phyloP scores from a whole-genome alignment of 441 rosid species.

The Macaranga tanarius region DNA sequence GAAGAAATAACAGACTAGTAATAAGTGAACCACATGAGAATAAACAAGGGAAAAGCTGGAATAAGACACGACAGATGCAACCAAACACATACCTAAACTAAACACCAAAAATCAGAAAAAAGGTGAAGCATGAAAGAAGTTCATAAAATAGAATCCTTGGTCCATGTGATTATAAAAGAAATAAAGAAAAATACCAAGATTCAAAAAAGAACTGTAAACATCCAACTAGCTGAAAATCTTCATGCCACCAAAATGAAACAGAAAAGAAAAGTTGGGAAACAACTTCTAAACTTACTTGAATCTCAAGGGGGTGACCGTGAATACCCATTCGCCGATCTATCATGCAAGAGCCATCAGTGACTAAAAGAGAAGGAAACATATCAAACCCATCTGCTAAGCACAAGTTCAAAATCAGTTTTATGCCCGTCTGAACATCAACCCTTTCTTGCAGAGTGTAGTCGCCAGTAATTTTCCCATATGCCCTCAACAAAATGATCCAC shows the following conservation, averaged over 20 bases:
- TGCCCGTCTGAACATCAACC: conserved; percentile 91
- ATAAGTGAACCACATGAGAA: conserved; percentile 4
- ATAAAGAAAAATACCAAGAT: background rate
- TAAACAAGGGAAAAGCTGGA: background rate
- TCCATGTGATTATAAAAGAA: background rate
- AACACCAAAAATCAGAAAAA: background rate
- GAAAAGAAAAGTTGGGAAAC: background rate
- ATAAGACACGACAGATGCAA: background rate
- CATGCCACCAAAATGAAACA: background rate
- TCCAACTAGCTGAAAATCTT: background rate
- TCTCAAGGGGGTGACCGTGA: conserved; percentile 97
- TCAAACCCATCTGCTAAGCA: conserved; percentile 92
- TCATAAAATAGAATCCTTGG: too few species aligned
- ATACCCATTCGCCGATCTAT: conserved; percentile 93
- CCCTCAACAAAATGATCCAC: conserved; percentile 94
- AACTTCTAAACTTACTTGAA: conserved; percentile 61
- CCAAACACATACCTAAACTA: background rate
- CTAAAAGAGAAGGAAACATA: conserved; percentile 88
- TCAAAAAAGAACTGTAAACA: background rate
- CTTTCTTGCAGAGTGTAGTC: conserved; percentile 90
- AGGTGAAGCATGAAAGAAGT: background rate
- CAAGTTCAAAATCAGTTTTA: conserved; percentile 71
- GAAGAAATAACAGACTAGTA: conserved; percentile 21
- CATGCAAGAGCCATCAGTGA: conserved; percentile 98
- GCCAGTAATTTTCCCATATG: conserved; percentile 89